These are phyloP conservation scores for Pseudogymnoascus sp. DNA, from an alignment of 2,329 filamentous ascomycete species.

Conservation along the genomic window DNA sequence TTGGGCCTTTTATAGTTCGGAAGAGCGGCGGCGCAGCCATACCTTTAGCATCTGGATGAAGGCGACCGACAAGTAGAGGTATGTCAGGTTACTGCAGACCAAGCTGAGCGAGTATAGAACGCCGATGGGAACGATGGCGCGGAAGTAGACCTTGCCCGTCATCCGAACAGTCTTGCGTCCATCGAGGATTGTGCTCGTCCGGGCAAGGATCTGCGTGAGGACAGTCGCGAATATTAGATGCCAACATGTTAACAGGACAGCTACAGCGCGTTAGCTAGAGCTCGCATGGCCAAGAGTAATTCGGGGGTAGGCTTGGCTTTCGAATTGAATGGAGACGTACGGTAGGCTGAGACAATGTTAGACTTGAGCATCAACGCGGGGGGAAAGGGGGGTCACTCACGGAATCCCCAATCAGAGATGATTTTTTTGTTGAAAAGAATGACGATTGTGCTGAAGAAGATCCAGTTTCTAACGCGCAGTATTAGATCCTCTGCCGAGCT, in stretches of 20 bases:
- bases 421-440: slow-evolving; percentile 94
- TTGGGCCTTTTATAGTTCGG: slow-evolving; percentile 32
- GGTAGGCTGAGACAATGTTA: slow-evolving; percentile 33
- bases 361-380: slow-evolving; percentile 20
- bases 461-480: slow-evolving; percentile 57
- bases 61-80: slow-evolving; percentile 59
- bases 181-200: slow-evolving; percentile 56
- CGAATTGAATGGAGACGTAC: slow-evolving; percentile 30
- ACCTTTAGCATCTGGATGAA: slow-evolving; percentile 71
- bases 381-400: slow-evolving; percentile 42
- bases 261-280: slow-evolving; percentile 23
- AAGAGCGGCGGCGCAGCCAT: slow-evolving; percentile 55
- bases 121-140: slow-evolving; percentile 59
- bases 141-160: slow-evolving; percentile 52
- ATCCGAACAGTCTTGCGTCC: slow-evolving; percentile 55
- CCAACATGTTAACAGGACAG: slow-evolving; percentile 59
- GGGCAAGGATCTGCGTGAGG: slow-evolving; percentile 59
- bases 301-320: background rate
- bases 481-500: background rate
- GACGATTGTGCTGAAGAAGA: slow-evolving; percentile 74
- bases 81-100: slow-evolving; percentile 60
- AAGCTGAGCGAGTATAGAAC: slow-evolving; percentile 59
- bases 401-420: slow-evolving; percentile 65
- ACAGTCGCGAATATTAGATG: slow-evolving; percentile 59
- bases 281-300: background rate